Evolutionary conservation across 306 rosid genomes (phyloP).

Genomic region (Medicago arabica): DNA sequence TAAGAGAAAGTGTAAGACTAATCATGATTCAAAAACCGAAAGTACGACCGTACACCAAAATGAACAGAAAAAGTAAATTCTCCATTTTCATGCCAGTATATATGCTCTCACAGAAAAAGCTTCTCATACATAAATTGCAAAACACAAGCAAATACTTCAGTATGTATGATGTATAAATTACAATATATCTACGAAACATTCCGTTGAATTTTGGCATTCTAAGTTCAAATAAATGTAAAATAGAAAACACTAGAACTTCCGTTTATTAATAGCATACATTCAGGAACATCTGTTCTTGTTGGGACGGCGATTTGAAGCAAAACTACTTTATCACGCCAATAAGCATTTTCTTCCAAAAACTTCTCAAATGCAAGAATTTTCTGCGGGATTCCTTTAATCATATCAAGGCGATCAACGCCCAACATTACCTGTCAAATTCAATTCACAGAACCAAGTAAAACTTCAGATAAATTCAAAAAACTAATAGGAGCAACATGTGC

Average conservation of each 20-base stretch:
- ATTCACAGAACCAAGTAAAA: constrained; percentile 1
- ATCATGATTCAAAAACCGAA: constrained; percentile 19
- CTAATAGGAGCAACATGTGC: too few species aligned
- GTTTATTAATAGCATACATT: constrained; percentile 64
- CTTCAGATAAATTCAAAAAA: too few species aligned
- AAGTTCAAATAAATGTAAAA: background rate
- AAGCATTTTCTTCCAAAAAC: constrained; percentile 89
- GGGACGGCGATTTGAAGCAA: constrained; percentile 97
- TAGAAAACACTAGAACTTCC: background rate
- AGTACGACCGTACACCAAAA: constrained; percentile 16
- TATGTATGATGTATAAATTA: too few species aligned
- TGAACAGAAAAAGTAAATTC: background rate
- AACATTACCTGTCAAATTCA: constrained; percentile 76
- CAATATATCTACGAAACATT: too few species aligned
- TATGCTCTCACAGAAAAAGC: background rate
- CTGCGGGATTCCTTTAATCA: constrained; percentile 98
- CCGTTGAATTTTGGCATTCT: too few species aligned
- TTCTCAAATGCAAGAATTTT: constrained; percentile 92
- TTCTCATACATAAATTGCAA: too few species aligned
- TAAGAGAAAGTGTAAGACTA: constrained; percentile 36
- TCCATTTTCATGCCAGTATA: background rate
- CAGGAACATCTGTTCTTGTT: constrained; percentile 91
- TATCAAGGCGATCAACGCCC: constrained; percentile 98
- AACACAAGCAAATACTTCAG: too few species aligned
- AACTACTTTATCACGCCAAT: constrained; percentile 93